phyloP scores from a whole-genome alignment of 2,329 filamentous ascomycete species.

The Clathrospora elynae region DNA sequence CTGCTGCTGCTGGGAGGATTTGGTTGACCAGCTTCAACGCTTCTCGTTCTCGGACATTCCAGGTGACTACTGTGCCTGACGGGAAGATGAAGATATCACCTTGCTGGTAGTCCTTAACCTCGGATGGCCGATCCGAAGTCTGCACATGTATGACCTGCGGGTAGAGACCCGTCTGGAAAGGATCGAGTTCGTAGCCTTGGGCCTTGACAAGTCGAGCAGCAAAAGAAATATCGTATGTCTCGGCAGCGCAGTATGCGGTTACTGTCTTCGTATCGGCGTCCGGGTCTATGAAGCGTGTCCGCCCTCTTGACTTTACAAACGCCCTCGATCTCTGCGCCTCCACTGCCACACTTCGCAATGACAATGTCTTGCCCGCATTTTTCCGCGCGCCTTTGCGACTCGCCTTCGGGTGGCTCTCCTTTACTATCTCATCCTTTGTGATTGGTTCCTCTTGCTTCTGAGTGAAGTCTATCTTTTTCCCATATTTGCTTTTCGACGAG shows the following conservation, averaged over 20 bases:
- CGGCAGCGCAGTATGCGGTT: slow-evolving; percentile 70
- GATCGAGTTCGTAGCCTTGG: slow-evolving; percentile 67
- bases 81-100: slow-evolving; percentile 97
- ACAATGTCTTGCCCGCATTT: slow-evolving; percentile 54
- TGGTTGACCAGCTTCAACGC: slow-evolving; percentile 62
- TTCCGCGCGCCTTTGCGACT: slow-evolving; percentile 36
- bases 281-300: slow-evolving; percentile 53
- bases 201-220: slow-evolving; percentile 63
- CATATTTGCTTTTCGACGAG: slow-evolving; percentile 15
- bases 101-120: slow-evolving; percentile 55
- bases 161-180: slow-evolving; percentile 64
- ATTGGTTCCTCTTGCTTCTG: slow-evolving; percentile 28
- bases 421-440: slow-evolving; percentile 16
- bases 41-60: slow-evolving; percentile 80
- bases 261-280: slow-evolving; percentile 58
- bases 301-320: slow-evolving; percentile 56
- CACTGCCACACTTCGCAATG: slow-evolving; percentile 81
- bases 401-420: slow-evolving; percentile 12
- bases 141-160: slow-evolving; percentile 69
- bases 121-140: slow-evolving; percentile 47
- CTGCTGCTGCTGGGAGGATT: slow-evolving; percentile 75
- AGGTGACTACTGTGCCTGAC: slow-evolving; percentile 89
- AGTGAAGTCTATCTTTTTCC: slow-evolving; percentile 32
- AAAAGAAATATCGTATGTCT: slow-evolving; percentile 65
- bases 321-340: slow-evolving; percentile 73